These are phyloP conservation scores for Suhomyces sp. DNA, from an alignment of 805 yeast species.

Conservation along the genomic window DNA sequence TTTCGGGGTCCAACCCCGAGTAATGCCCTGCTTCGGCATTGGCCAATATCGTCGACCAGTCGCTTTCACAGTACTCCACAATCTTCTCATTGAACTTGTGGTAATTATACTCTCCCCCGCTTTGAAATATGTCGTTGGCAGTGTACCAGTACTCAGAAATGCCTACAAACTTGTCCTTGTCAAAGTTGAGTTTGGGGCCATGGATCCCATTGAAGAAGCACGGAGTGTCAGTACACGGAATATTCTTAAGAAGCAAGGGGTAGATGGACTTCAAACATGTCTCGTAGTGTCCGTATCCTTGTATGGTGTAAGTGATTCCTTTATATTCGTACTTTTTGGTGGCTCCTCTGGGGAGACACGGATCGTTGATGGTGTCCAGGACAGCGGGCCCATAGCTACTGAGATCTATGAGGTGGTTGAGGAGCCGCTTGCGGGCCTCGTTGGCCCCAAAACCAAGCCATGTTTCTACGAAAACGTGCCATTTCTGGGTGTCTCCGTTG, in stretches of 20 bases:
- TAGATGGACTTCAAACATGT: conserved; percentile 68
- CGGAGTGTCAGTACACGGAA: conserved; percentile 84
- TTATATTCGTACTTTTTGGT: conserved; percentile 45
- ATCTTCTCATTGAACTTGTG: conserved; percentile 63
- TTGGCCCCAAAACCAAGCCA: conserved; percentile 99
- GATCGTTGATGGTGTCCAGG: conserved; percentile 49
- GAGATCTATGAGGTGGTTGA: conserved; percentile 49
- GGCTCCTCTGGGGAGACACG: conserved; percentile 75
- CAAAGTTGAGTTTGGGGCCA: conserved; percentile 83
- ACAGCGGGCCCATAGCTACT: conserved; percentile 15
- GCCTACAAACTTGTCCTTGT: conserved; percentile 81
- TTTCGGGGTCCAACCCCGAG: conserved; percentile 50
- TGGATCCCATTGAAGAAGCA: conserved; percentile 95
- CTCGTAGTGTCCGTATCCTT: conserved; percentile 78
- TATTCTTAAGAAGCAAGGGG: conserved; percentile 72
- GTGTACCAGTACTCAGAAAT: conserved; percentile 98
- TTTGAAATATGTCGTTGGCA: conserved; percentile 82
- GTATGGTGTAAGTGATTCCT: conserved; percentile 46
- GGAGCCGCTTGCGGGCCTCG: conserved; percentile 77
- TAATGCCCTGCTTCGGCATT: conserved; percentile 56
- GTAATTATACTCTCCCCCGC: conserved; percentile 87
- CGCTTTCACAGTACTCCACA: conserved; percentile 67
- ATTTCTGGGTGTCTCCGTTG: conserved; percentile 67
- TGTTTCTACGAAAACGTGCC: conserved; percentile 90
- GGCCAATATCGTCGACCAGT: conserved; percentile 59